Base-by-base conservation (phyloP, 805 yeast species). In the Lachancea quebecensis region DNA sequence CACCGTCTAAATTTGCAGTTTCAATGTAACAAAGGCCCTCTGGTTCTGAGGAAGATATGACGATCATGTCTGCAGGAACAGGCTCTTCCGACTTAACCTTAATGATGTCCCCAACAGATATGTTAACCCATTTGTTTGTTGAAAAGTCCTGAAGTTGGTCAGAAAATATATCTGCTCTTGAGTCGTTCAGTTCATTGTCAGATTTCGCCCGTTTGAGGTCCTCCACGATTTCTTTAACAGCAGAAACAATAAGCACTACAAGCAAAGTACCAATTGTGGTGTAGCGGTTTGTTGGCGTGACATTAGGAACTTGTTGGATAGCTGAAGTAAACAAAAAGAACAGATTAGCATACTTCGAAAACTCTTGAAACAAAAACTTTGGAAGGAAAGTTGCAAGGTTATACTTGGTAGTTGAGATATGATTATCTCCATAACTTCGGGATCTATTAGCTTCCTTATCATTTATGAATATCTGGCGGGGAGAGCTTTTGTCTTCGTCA, bases 1-100 rank as follows among this genome's bases (percentile, higher is more conserved):
- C 99, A 46, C 99, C 99, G 65, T 93, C 99, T 54, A 93, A 71
- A 58, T 93, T 93, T 0, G 99, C 96, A 1, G 99, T 93, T 66
- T 93, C 99, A 45, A 95, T 87, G 58, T 93, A 93, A 64, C 99
- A 95, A 49, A 93, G 72, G 2, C 99, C 99, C 65, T 91, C 98
- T 0, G 99, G 99, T 64, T 93, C 99, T 0, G 98, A 91, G 0
- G 97, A 88, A 18, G 93, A 80, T 30, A 93, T 62, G 14, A 95
- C 65, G 14, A 91, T 72, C 45, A 93, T 58, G 69, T 93, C 99
- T 0, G 99, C 98, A 0, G 99, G 99, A 46, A 93, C 77, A 0
- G 95, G 82, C 50, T 91, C 95, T 57, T 88, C 97, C 36, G 87
- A 85, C 46, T 74, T 77, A 4, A 95, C 89, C 48, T 78, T 77